Percentiles rank a stretch among this genome's conserved stretches.
Evolutionary conservation across 2,329 filamentous ascomycete genomes (phyloP).

Genomic region (Ascochyta fabae): DNA sequence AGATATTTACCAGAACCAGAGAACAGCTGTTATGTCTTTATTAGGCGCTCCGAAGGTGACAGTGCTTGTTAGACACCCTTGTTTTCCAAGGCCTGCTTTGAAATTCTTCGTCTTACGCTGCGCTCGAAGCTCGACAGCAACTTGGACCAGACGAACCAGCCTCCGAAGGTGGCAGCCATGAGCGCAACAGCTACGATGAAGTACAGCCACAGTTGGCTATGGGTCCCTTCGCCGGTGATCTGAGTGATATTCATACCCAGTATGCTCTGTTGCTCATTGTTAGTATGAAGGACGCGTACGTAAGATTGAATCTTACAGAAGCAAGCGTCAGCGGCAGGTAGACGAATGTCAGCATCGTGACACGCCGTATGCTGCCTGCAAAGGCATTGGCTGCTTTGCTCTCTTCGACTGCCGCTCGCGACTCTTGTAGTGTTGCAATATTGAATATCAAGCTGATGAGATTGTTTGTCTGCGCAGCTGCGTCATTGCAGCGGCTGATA

Average conservation of each 20-base stretch:
- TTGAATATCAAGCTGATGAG: conserved; percentile 23
- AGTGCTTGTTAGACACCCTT: not conserved
- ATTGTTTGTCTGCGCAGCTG: conserved; percentile 18
- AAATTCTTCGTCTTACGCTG: not conserved
- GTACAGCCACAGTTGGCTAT: conserved; percentile 19
- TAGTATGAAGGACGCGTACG: not conserved
- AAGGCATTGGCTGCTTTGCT: conserved; percentile 21
- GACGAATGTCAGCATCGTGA: conserved; percentile 24
- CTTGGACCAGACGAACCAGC: conserved; percentile 20
- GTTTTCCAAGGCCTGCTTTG: not conserved
- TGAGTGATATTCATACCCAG: conserved; percentile 24
- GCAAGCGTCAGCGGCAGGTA: conserved; percentile 24
- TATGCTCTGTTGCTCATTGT: conserved; percentile 15
- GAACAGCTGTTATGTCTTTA: no score
- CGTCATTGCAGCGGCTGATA: conserved; percentile 18
- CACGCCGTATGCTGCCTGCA: conserved; percentile 16
- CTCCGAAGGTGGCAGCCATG: conserved; percentile 19
- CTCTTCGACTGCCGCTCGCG: conserved; percentile 20
- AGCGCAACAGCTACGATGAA: conserved; percentile 14
- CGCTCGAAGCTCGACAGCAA: not conserved
- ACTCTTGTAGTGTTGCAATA: conserved; percentile 22
- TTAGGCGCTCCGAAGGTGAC: not conserved
- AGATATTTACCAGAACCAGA: no score
- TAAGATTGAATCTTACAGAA: conserved; percentile 5
- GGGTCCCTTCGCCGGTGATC: conserved; percentile 13